Evolutionary conservation across 108 stramenopile species (phyloP).

Genomic region (Nitzschia sp.): DNA sequence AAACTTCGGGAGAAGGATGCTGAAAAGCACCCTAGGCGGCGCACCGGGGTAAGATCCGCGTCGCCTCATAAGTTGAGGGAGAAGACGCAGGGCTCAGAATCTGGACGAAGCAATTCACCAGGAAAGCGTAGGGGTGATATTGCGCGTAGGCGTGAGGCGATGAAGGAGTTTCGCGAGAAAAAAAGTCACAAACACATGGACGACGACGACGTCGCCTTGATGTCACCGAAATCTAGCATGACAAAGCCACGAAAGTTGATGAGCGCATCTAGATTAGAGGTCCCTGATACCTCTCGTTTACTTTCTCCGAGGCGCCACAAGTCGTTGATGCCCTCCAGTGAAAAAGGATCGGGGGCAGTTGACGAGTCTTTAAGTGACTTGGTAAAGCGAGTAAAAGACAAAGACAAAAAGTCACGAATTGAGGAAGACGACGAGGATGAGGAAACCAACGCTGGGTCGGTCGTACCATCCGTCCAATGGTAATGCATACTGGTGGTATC

Average conservation of each 20-base stretch:
- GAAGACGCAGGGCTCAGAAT: neutral
- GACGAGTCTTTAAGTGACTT: conserved; percentile 10
- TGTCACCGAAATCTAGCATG: too few species aligned
- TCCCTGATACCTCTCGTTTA: neutral
- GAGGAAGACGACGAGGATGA: neutral
- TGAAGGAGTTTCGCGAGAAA: conserved; percentile 13
- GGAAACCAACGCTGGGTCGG: neutral
- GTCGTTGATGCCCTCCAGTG: neutral
- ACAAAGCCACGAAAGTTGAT: neutral
- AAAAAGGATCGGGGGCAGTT: neutral
- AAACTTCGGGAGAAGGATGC: neutral
- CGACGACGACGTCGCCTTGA: neutral
- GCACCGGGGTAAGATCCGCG: neutral
- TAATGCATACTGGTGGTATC: too few species aligned
- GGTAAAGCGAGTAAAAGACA: conserved; percentile 9
- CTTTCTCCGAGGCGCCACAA: neutral
- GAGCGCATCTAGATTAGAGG: neutral
- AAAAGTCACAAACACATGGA: neutral
- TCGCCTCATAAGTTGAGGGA: conserved; percentile 10
- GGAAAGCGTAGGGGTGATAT: conserved; percentile 4
- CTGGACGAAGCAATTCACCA: neutral
- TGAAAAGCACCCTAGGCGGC: conserved; percentile 3
- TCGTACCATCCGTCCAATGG: neutral
- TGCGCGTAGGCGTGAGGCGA: conserved; percentile 12
- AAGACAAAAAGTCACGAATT: neutral